Percentiles rank a stretch among this genome's conserved stretches.
Evolutionary conservation across 2,329 filamentous ascomycete species (phyloP).

Genomic region (Ilyonectria sp.): DNA sequence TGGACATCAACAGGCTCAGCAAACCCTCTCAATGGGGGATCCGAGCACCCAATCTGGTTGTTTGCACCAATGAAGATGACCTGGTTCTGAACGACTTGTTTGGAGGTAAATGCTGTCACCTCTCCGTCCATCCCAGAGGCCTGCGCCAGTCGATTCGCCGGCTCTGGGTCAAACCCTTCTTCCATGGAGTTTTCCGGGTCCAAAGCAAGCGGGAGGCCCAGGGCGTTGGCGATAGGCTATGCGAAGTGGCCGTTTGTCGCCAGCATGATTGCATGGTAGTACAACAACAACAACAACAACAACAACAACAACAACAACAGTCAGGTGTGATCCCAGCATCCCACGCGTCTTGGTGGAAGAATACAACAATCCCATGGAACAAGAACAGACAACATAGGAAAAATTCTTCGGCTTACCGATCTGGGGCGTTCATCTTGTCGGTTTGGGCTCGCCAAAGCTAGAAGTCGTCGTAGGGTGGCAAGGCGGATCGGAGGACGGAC

Average conservation of each 20-base stretch:
- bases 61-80: neutral
- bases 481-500: neutral
- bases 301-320: no score
- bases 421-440: slow-evolving; percentile 69
- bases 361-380: neutral
- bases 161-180: neutral
- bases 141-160: neutral
- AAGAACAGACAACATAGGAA: neutral
- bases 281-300: no score
- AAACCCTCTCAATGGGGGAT: neutral
- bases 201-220: neutral
- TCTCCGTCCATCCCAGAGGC: neutral
- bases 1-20: neutral
- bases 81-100: neutral
- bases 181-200: neutral
- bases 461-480: slow-evolving; percentile 5
- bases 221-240: neutral
- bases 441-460: slow-evolving; percentile 7
- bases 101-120: neutral
- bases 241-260: slow-evolving; percentile 4
- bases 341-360: neutral
- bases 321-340: slow-evolving; percentile 1
- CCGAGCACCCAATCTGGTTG: neutral
- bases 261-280: neutral
- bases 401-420: slow-evolving; percentile 61